Percentiles rank a stretch among this genome's conserved stretches.
These are phyloP conservation scores for Dioscorea zingiberensis DNA, from an alignment of 106 monocot genomes.

Conservation along the genomic window DNA sequence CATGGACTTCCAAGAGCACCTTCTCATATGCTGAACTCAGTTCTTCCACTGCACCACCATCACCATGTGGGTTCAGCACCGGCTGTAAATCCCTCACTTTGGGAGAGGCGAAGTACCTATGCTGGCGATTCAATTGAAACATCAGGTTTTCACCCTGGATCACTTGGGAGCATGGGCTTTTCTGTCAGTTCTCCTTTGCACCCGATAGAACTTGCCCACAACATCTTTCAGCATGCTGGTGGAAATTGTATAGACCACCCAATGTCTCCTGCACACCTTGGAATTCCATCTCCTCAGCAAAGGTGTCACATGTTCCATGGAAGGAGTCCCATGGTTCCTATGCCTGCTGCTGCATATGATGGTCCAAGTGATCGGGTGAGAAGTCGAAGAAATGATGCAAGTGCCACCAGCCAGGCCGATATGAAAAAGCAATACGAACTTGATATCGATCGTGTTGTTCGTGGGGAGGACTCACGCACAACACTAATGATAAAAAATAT, in stretches of 20 bases:
- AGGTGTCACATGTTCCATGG: slow-evolving; percentile 29
- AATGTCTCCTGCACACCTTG: slow-evolving; percentile 22
- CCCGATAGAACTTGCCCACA: slow-evolving; percentile 16
- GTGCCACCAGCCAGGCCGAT: slow-evolving; percentile 32
- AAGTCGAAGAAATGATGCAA: slow-evolving; percentile 49
- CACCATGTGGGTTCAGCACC: slow-evolving; percentile 51
- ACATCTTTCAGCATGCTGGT: slow-evolving; percentile 19
- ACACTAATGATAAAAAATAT: slow-evolving; percentile 37
- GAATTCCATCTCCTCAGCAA: slow-evolving; percentile 25
- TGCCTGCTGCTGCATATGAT: slow-evolving; percentile 33
- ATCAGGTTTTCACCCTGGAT: slow-evolving; percentile 26
- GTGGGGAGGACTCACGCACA: slow-evolving; percentile 35
- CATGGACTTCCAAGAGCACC: slow-evolving; percentile 32
- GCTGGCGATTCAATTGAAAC: slow-evolving; percentile 5
- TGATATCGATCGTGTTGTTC: slow-evolving; percentile 51
- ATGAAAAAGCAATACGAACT: slow-evolving; percentile 68
- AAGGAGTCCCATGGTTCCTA: slow-evolving; percentile 29
- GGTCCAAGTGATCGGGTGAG: slow-evolving; percentile 45
- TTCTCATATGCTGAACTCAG: slow-evolving; percentile 24
- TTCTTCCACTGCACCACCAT: slow-evolving; percentile 25
- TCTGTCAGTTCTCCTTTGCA: slow-evolving; percentile 15
- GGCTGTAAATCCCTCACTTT: slow-evolving; percentile 23
- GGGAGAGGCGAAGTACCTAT: slow-evolving; percentile 29
- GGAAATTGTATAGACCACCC: slow-evolving; percentile 30
- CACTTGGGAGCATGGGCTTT: slow-evolving; percentile 28